Evolutionary conservation across 176 grass and related monocot species (phyloP).

Genomic region (Thinopyrum elongatum): DNA sequence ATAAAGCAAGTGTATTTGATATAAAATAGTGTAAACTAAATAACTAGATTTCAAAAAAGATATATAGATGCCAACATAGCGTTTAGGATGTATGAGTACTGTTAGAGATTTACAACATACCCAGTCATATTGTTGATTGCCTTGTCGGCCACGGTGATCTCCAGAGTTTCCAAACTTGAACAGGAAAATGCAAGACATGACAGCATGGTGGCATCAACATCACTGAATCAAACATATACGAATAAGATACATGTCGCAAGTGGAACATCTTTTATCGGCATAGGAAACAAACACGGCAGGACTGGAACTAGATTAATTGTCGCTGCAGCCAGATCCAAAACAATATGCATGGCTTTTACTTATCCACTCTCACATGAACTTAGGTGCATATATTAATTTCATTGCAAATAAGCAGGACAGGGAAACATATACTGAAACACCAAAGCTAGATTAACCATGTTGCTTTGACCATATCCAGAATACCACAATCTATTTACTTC

Average conservation of each 20-base stretch:
- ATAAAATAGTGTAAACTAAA: neutral
- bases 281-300: conserved; percentile 11
- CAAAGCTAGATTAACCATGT: conserved; percentile 4
- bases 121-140: conserved; percentile 79
- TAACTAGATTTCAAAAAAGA: neutral
- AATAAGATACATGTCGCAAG: conserved; percentile 9
- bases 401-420: neutral
- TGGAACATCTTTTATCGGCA: neutral
- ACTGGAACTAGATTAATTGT: neutral
- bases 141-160: conserved; percentile 69
- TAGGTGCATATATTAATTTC: neutral
- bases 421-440: neutral
- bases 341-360: neutral
- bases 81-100: neutral
- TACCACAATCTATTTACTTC: neutral
- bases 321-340: neutral
- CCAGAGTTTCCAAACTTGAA: conserved; percentile 71
- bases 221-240: conserved; percentile 59
- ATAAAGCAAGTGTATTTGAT: conserved; percentile 3
- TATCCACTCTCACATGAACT: neutral
- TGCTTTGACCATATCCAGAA: neutral
- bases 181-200: conserved; percentile 70
- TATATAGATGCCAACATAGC: neutral
- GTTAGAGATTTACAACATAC: conserved; percentile 38
- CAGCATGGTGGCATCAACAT: conserved; percentile 69